Base-by-base conservation (phyloP, 148 eudicot genomes). In the Persicaria tinctoria region DNA sequence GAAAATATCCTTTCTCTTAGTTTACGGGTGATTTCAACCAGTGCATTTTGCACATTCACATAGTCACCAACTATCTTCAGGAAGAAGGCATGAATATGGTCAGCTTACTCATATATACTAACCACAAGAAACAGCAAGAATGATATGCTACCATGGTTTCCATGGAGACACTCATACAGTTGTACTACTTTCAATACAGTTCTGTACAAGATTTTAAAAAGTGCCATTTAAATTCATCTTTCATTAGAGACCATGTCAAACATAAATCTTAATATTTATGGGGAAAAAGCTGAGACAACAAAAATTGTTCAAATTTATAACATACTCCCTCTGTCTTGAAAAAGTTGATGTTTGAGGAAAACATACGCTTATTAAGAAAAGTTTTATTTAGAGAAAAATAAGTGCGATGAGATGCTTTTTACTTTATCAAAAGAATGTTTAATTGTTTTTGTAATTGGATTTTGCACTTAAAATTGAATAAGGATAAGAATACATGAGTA, bases 51-150 rank as follows among this genome's bases (percentile, higher is more conserved):
- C 50, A 88, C 92, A 53, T 74, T 83, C 20, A 79, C 83, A 79
- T 78, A 82, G 12, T 76, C 84, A 73, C 92, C 92, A 49, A 49
- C 76, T 73, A 88, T 86, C 92, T 88, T 84, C 82, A 80, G 5
- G 74, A 71, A 71, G 70, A 38, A 41, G 47, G 14, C 18, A 38
- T 66, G 47, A 16, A 38, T 41, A 66, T 44, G 44, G 46, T 17
- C 70, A 66, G 47, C 18, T 17, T 66, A 14, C 12, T 56, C 46
- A 63, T 23, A 23, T 6, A 63, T n/a, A 63, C 44, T 63, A 63
- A 63, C 48, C 48, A 44, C 38, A 44, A 66, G 2, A 6, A 66
- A 5, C 18, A 12, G 6, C 14, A 50, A 12, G 9, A 50, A 50
- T 50, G 20, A 13, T 2, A 5, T 66, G 70, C 17, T 38, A 66